These are phyloP conservation scores for Chenopodium quinoa DNA, from an alignment of 148 eudicot genomes.

Conservation along the genomic window DNA sequence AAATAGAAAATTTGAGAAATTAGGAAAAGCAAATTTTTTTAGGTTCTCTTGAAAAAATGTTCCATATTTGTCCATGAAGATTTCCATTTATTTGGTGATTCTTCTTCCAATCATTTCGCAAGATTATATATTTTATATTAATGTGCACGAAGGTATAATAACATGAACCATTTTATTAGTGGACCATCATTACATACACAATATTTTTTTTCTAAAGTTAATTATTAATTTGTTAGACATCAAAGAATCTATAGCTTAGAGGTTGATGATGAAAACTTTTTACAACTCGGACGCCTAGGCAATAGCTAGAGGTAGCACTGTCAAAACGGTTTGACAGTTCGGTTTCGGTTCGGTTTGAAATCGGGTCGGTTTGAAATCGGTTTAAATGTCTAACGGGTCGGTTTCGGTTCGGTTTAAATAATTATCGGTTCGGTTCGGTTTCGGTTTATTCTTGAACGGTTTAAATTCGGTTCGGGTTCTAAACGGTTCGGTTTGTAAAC, in stretches of 20 bases:
- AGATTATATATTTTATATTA: no score
- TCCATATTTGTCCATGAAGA: no score
- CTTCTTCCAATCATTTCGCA: constrained; percentile 19
- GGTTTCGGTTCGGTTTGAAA: no score
- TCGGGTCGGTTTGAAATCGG: no score
- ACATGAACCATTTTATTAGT: constrained; percentile 4
- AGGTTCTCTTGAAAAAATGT: background rate
- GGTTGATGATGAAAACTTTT: constrained; percentile 18
- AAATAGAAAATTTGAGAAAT: background rate
- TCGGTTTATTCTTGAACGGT: no score
- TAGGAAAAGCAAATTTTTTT: constrained; percentile 4
- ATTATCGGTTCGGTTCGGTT: no score
- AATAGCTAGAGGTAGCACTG: background rate
- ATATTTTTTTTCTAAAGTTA: background rate
- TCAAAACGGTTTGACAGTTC: no score
- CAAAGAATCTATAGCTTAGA: constrained; percentile 9
- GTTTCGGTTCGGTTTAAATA: no score
- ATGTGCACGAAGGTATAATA: constrained; percentile 17
- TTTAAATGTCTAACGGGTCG: no score
- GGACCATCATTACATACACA: constrained; percentile 5
- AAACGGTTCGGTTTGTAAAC: no score
- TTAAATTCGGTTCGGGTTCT: no score
- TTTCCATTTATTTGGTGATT: constrained; percentile 2
- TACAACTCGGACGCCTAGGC: constrained; percentile 5
- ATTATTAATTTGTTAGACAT: background rate